phyloP scores from a whole-genome alignment of 768 basidiomycete species.

The Boletus rubropictus region DNA sequence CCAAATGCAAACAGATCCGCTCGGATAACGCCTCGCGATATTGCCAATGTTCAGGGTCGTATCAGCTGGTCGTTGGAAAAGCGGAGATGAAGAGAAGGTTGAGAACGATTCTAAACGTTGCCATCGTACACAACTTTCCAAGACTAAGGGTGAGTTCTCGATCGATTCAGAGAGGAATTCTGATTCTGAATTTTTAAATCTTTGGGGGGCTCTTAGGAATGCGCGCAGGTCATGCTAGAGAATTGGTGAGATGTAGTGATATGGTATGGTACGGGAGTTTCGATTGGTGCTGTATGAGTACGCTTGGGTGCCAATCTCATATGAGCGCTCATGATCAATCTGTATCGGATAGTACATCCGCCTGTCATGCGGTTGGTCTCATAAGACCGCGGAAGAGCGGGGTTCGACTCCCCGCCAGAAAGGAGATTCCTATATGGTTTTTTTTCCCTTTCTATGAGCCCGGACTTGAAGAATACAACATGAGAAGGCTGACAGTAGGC shows the following conservation, averaged over 20 bases:
- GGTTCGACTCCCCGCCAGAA: slow-evolving; percentile 46
- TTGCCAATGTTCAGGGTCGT: slow-evolving; percentile 86
- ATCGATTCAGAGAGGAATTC: neutral
- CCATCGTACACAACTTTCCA: slow-evolving; percentile 62
- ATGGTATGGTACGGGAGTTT: too few species aligned
- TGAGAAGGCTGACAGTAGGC: too few species aligned
- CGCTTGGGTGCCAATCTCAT: neutral
- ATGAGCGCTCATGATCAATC: slow-evolving; percentile 1
- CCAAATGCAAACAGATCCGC: slow-evolving; percentile 86
- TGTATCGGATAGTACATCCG: slow-evolving; percentile 49
- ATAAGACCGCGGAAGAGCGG: slow-evolving; percentile 31
- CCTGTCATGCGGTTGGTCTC: slow-evolving; percentile 31
- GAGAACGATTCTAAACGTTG: slow-evolving; percentile 79
- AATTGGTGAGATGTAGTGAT: slow-evolving; percentile 28
- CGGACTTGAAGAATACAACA: too few species aligned
- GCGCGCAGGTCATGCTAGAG: slow-evolving; percentile 34
- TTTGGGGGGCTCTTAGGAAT: slow-evolving; percentile 32
- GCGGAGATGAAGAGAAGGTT: slow-evolving; percentile 66
- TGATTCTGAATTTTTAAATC: neutral
- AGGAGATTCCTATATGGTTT: too few species aligned
- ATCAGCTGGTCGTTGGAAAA: slow-evolving; percentile 66
- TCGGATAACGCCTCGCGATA: slow-evolving; percentile 80
- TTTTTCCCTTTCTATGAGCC: too few species aligned
- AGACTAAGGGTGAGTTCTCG: slow-evolving; percentile 54
- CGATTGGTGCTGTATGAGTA: too few species aligned